Evolutionary conservation across 345 rosid genomes (phyloP), one percentile per base, ranked within the genome.

Genomic region (Cardiospermum halicacabum): DNA sequence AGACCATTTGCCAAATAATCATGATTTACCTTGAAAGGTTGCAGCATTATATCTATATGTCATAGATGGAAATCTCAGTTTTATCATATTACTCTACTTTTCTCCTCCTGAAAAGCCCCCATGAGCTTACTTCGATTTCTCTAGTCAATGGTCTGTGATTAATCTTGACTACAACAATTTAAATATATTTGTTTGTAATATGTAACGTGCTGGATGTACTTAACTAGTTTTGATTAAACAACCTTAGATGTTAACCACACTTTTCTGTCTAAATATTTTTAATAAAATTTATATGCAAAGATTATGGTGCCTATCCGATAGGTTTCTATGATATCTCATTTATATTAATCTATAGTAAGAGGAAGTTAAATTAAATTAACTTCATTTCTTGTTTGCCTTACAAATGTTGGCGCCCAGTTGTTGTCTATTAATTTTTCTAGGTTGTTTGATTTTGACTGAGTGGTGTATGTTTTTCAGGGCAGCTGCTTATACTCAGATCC

Each of bases 401-500:
- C 37, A 37, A 53, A 53, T 18, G 37, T 37, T 53, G 22, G 25
- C 26, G 37, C 7, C 19, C 15, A 4, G 22, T 51, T 50, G 37
- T 26, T 25, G 16, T 49, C 45, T 47, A 28, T 72, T 48, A 54
- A 27, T 58, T 36, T 56, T 27, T 47, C 2, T 28, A 16, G 56
- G 48, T 50, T 12, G n/a, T 36, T 15, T 58, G 2, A 70, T 47
- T 65, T 56, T 62, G 69, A 69, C 59, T 34, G 11, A 54, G 26
- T 67, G 39, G 48, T 70, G 24, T 58, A 28, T 53, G 53, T 49
- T 58, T 72, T 42, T 69, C 81, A 87, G 95, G 92, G 96, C 92
- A 5, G 93, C 96, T 74, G 96, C 96, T 59, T 87, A 81, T 74
- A 89, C 96, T 34, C 93, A 86, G 78, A 68, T 84, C 56, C 80